These are phyloP conservation scores for Plasmodium inui DNA, from an alignment of 169 alveolate species.

Conservation along the genomic window DNA sequence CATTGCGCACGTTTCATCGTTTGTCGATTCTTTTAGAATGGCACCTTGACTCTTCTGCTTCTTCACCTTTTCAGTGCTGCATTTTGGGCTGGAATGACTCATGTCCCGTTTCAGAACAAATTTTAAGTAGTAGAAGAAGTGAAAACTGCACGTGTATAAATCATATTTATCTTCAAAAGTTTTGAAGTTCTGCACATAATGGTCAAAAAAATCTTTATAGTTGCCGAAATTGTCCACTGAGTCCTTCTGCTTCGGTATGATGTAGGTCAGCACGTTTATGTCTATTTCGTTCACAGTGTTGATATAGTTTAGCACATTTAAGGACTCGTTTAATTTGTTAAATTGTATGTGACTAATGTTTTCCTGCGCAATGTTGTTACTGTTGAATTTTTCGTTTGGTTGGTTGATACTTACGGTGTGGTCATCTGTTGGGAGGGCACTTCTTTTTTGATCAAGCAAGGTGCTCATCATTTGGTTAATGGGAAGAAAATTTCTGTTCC, in stretches of 20 bases:
- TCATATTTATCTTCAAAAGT: slow-evolving; percentile 60
- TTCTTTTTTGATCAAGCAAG: neutral
- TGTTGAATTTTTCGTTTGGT: neutral
- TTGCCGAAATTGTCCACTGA: slow-evolving; percentile 8
- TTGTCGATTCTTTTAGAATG: neutral
- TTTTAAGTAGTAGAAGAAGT: slow-evolving; percentile 66
- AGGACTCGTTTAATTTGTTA: slow-evolving; percentile 50
- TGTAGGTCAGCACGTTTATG: slow-evolving; percentile 26
- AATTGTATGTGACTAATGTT: slow-evolving; percentile 18
- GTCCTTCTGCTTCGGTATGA: slow-evolving; percentile 49
- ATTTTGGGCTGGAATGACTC: neutral
- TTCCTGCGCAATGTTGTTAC: neutral
- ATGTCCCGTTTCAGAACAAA: slow-evolving; percentile 15
- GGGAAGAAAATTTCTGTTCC: neutral
- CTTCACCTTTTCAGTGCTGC: neutral
- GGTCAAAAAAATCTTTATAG: slow-evolving; percentile 44
- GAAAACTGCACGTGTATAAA: slow-evolving; percentile 73
- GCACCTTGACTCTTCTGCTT: neutral
- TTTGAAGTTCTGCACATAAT: slow-evolving; percentile 49
- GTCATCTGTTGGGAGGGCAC: neutral
- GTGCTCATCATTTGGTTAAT: neutral
- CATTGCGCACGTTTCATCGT: neutral
- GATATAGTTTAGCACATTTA: slow-evolving; percentile 39
- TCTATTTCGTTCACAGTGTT: slow-evolving; percentile 53
- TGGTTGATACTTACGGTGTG: neutral